Evolutionary conservation across 225 moss, liverwort and hornwort genomes (phyloP).

Genomic region (Lunularia cruciata): DNA sequence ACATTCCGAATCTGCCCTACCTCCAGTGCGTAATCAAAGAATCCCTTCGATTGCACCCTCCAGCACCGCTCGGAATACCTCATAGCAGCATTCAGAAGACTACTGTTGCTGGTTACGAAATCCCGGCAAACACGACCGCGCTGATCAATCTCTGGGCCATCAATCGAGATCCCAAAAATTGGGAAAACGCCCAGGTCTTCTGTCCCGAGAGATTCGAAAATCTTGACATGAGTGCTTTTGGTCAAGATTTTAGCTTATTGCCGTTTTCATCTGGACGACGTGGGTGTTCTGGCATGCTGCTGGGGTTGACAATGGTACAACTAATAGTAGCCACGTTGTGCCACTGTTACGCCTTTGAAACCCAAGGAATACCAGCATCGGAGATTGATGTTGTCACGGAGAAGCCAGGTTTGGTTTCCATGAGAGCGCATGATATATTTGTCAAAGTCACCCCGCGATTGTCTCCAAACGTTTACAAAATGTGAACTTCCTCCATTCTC

Average conservation of each 20-base stretch:
- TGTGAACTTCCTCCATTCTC: no score
- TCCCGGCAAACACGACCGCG: slow-evolving; percentile 60
- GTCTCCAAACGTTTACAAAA: slow-evolving; percentile 9
- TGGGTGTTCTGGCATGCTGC: slow-evolving; percentile 60
- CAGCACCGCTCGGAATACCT: slow-evolving; percentile 64
- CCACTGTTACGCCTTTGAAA: slow-evolving; percentile 47
- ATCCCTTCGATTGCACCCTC: slow-evolving; percentile 69
- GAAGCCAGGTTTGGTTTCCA: slow-evolving; percentile 17
- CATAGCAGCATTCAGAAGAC: slow-evolving; percentile 52
- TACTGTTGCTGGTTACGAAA: slow-evolving; percentile 44
- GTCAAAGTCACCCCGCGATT: slow-evolving; percentile 21
- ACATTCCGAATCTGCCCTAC: slow-evolving; percentile 51
- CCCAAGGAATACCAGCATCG: slow-evolving; percentile 11
- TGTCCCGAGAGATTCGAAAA: slow-evolving; percentile 53
- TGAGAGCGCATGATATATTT: slow-evolving; percentile 13
- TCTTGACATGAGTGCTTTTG: slow-evolving; percentile 38
- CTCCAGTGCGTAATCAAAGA: slow-evolving; percentile 66
- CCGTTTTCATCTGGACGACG: slow-evolving; percentile 71
- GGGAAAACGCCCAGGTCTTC: slow-evolving; percentile 52
- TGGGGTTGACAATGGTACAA: slow-evolving; percentile 59
- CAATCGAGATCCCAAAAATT: slow-evolving; percentile 53
- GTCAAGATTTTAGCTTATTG: slow-evolving; percentile 52
- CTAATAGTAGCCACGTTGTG: slow-evolving; percentile 55
- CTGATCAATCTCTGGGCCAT: slow-evolving; percentile 65
- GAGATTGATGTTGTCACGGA: slow-evolving; percentile 13